Conservation (phyloP, 2,329 filamentous ascomycete genomes). For the Alternaria gansuensis region DNA sequence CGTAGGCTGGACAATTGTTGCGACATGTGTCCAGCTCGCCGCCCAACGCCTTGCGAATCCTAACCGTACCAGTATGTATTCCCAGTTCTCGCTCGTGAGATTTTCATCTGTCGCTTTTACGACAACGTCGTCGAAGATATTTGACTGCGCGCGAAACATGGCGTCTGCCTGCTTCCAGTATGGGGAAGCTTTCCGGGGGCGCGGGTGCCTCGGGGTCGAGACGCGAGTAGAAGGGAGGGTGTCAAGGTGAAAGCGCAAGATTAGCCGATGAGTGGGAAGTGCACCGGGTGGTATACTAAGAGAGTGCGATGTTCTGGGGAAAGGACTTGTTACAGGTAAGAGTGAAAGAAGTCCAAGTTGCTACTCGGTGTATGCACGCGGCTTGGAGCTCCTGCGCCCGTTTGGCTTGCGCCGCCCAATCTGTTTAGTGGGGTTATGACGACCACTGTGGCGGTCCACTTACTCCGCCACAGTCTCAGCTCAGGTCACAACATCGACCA, state of each 20-base stretch:
- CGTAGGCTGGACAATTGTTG: background rate
- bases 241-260: background rate
- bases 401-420: conserved; percentile 11
- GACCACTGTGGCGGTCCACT: conserved; percentile 24
- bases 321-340: conserved; percentile 8
- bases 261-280: background rate
- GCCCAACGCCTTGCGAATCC: conserved; percentile 1
- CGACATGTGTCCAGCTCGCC: conserved; percentile 7
- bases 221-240: conserved; percentile 4
- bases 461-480: conserved; percentile 24
- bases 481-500: background rate
- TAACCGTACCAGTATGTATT: conserved; percentile 68
- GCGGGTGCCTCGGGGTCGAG: conserved; percentile 17
- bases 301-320: background rate
- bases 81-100: conserved; percentile 84
- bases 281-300: background rate
- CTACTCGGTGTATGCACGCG: conserved; percentile 26
- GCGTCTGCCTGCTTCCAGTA: conserved; percentile 26
- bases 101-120: conserved; percentile 96
- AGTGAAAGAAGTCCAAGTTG: conserved; percentile 14
- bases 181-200: conserved; percentile 10
- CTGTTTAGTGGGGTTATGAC: conserved; percentile 31
- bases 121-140: conserved; percentile 75
- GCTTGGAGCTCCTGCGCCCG: conserved; percentile 31
- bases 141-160: conserved; percentile 66